Evolutionary conservation across 192 early-diverging fungal species (phyloP).

Genomic region (Geosiphon pyriformis): DNA sequence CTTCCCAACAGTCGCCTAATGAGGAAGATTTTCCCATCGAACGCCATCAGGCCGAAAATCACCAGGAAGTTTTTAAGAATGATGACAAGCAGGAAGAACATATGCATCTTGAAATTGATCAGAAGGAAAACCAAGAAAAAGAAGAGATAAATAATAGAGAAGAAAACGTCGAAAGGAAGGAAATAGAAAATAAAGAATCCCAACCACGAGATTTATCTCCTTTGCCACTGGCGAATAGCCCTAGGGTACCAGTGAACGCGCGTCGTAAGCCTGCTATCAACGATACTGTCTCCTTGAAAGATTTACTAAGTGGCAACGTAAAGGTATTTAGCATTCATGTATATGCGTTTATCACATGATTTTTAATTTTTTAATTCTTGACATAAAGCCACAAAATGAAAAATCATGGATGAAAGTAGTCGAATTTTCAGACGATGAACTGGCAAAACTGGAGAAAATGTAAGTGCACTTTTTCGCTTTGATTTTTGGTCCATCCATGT

Average conservation of each 20-base stretch:
- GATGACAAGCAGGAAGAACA: background rate
- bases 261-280: background rate
- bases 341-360: background rate
- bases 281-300: constrained; percentile 1
- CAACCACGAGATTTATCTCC: background rate
- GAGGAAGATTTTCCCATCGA: no score
- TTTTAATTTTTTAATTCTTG: no score
- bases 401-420: constrained; percentile 61
- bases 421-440: constrained; percentile 55
- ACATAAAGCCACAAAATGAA: constrained; percentile 18
- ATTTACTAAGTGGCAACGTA: background rate
- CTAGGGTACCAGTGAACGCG: background rate
- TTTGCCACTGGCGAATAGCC: background rate
- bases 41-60: background rate
- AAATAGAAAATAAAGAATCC: background rate
- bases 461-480: background rate
- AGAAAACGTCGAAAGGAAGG: background rate
- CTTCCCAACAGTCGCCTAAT: no score
- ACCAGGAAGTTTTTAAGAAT: background rate
- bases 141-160: no score
- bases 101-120: background rate
- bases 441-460: constrained; percentile 39
- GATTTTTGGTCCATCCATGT: background rate
- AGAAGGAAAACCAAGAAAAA: background rate
- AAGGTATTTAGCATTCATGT: background rate